Conservation (phyloP, 345 rosid species). For the Mallotus nudiflorus region DNA sequence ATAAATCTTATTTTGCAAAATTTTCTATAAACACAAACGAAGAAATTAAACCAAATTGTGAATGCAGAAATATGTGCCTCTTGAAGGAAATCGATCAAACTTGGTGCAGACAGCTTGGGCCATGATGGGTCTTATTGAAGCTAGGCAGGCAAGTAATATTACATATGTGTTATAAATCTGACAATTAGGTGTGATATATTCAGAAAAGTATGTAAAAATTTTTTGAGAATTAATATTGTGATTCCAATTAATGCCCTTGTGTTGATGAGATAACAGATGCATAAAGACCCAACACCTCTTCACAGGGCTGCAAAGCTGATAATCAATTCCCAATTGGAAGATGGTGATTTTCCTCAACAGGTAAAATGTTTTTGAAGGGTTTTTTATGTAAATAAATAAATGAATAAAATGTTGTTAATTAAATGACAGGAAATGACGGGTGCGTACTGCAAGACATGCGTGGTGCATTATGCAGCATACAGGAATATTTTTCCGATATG, state of each 20-base stretch:
- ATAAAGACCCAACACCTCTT: slow-evolving; percentile 41
- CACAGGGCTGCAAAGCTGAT: slow-evolving; percentile 42
- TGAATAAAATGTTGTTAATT: neutral
- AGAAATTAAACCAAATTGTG: neutral
- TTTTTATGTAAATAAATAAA: too few species aligned
- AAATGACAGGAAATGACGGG: slow-evolving; percentile 66
- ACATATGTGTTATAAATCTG: too few species aligned
- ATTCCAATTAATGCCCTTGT: neutral
- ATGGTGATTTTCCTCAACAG: slow-evolving; percentile 53
- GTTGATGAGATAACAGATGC: slow-evolving; percentile 9
- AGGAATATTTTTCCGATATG: slow-evolving; percentile 68
- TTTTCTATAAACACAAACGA: too few species aligned
- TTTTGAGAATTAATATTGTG: too few species aligned
- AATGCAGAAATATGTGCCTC: slow-evolving; percentile 46
- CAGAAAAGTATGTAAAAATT: too few species aligned
- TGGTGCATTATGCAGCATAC: slow-evolving; percentile 74
- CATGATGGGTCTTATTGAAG: slow-evolving; percentile 55
- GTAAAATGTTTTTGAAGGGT: slow-evolving; percentile 17
- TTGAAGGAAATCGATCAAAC: slow-evolving; percentile 45
- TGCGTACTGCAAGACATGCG: slow-evolving; percentile 71
- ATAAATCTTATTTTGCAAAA: neutral
- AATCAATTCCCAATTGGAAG: slow-evolving; percentile 41
- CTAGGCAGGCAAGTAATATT: slow-evolving; percentile 58
- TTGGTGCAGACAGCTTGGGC: slow-evolving; percentile 64
- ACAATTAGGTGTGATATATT: too few species aligned